Conservation (phyloP, 352 stramenopile species). For the Phytophthora colocasiae region DNA sequence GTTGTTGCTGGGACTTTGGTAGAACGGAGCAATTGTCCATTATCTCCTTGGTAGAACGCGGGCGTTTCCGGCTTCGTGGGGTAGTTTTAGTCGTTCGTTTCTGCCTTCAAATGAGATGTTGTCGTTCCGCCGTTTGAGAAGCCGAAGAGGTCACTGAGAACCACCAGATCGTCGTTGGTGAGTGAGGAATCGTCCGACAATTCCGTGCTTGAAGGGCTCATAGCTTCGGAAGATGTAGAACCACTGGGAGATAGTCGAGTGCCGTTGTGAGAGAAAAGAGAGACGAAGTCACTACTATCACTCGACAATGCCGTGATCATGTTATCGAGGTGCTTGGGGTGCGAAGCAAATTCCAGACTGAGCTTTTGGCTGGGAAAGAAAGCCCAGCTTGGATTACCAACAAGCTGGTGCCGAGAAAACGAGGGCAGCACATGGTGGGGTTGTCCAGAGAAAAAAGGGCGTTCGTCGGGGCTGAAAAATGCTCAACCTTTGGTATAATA, state of each 20-base stretch:
- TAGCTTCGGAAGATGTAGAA: not conserved
- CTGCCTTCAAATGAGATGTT: not conserved
- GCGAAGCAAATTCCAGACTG: constrained; percentile 32
- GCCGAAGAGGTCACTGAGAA: constrained; percentile 39
- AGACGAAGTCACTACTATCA: constrained; percentile 26
- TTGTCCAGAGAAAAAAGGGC: constrained; percentile 18
- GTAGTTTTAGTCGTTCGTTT: no score
- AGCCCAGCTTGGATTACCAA: constrained; percentile 21
- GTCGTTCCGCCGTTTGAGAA: constrained; percentile 7
- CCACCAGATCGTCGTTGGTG: constrained; percentile 32
- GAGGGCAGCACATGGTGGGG: constrained; percentile 18
- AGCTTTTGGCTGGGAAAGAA: not conserved
- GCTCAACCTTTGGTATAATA: no score
- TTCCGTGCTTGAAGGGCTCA: constrained; percentile 24
- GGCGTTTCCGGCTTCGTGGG: constrained; percentile 23
- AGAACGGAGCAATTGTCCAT: not conserved
- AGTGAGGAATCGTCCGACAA: constrained; percentile 33
- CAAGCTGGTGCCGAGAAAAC: constrained; percentile 24
- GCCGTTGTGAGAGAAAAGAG: constrained; percentile 10
- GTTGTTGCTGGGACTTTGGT: constrained; percentile 43
- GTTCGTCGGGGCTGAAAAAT: no score
- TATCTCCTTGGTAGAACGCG: not conserved
- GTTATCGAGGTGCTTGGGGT: not conserved
- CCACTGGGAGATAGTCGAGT: not conserved
- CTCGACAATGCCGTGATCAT: constrained; percentile 24